Conservation (phyloP, 768 basidiomycete genomes). For the Antrodiella citrinella region DNA sequence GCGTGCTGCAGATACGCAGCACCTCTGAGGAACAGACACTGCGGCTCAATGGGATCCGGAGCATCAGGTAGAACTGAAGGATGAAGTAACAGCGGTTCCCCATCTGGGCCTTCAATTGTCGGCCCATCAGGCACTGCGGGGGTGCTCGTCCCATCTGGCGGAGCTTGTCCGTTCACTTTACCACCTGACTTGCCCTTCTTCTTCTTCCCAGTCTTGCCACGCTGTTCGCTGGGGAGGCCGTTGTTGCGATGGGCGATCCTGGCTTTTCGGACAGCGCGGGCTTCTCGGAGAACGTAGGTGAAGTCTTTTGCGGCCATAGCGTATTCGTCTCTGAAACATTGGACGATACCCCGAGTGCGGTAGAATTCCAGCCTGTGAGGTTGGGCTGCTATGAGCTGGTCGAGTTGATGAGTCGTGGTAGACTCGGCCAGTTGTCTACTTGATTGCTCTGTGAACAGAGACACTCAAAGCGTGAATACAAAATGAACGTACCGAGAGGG, state of each 20-base stretch:
- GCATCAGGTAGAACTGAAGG: constrained; percentile 70
- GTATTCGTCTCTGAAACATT: constrained; percentile 84
- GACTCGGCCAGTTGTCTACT: constrained; percentile 78
- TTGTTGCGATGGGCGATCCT: constrained; percentile 45
- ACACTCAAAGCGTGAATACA: constrained; percentile 6
- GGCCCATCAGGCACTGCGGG: constrained; percentile 27
- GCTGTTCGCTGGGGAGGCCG: constrained; percentile 26
- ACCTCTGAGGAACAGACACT: constrained; percentile 76
- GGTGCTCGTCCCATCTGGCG: constrained; percentile 56
- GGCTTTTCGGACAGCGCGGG: constrained; percentile 62
- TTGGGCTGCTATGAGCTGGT: constrained; percentile 64
- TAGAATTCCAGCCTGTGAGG: constrained; percentile 81
- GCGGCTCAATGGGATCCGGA: constrained; percentile 82
- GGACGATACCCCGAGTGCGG: constrained; percentile 85
- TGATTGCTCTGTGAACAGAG: constrained; percentile 13
- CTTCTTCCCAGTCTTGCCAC: constrained; percentile 43
- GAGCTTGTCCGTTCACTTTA: constrained; percentile 55
- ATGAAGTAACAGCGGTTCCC: constrained; percentile 49
- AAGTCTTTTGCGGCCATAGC: constrained; percentile 68
- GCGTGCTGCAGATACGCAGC: constrained; percentile 80
- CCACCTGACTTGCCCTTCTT: constrained; percentile 38
- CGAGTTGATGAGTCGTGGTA: constrained; percentile 68
- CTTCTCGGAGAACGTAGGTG: constrained; percentile 72
- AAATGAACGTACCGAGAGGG: constrained; percentile 64
- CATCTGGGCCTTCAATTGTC: constrained; percentile 37